These are phyloP conservation scores for Trichothecium roseum DNA, from an alignment of 2,329 filamentous ascomycete genomes.

Conservation along the genomic window DNA sequence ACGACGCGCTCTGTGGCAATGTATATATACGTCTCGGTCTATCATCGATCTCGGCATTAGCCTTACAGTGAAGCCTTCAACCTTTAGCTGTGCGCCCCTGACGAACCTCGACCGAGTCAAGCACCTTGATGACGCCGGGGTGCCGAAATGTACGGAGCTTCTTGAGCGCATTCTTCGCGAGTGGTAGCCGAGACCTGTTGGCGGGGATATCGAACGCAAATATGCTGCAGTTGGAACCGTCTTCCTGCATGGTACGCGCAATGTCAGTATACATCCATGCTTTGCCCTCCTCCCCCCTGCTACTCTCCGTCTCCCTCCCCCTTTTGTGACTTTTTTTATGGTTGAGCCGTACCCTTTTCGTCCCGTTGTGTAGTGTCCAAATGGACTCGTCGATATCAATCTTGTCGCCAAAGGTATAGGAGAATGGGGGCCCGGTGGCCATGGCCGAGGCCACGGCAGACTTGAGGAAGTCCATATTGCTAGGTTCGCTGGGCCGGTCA, in stretches of 20 bases:
- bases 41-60: conserved; percentile 11
- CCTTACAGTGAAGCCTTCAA: not conserved
- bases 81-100: not conserved
- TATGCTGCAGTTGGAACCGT: conserved; percentile 88
- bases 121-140: conserved; percentile 85
- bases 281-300: no score
- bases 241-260: conserved; percentile 51
- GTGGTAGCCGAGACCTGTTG: conserved; percentile 70
- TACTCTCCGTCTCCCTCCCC: not conserved
- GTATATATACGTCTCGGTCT: conserved; percentile 93
- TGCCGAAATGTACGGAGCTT: conserved; percentile 90
- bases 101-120: conserved; percentile 82
- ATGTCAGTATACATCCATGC: not conserved
- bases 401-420: conserved; percentile 84
- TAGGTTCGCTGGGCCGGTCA: not conserved
- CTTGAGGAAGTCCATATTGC: conserved; percentile 88
- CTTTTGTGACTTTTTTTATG: not conserved
- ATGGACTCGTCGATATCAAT: conserved; percentile 89
- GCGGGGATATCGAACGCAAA: conserved; percentile 86
- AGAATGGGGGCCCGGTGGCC: conserved; percentile 85
- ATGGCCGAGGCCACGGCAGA: conserved; percentile 96
- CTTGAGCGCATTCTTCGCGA: conserved; percentile 88
- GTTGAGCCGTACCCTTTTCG: conserved; percentile 59
- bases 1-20: conserved; percentile 87
- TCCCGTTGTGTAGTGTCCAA: conserved; percentile 94